Evolutionary conservation across 805 yeast genomes (phyloP), one percentile per base, ranked within the genome.

Genomic region (Wickerhamomyces strasburgensis): DNA sequence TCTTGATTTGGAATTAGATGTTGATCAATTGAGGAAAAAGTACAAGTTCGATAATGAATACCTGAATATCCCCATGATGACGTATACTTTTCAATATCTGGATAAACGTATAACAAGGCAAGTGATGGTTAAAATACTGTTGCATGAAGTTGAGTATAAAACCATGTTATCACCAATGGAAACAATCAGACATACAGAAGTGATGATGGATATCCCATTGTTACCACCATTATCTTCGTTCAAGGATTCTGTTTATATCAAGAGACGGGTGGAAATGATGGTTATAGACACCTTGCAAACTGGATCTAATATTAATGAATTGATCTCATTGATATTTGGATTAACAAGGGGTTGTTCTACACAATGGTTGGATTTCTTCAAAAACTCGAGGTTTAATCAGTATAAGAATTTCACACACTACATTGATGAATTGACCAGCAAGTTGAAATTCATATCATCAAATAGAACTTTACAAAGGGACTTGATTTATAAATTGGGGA

Each of bases 261-360:
- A 59, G 40, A 51, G 65, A 27, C 58, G 63, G 37, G 58, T 65
- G 4, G 71, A 68, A 39, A 34, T 62, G 14, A 31, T 58, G 8
- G 47, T 64, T 4, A 41, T 60, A 6, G 43, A 44, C 14, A 34
- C 39, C 1, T 21, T 44, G 14, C 6, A 17, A 16, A 21, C 28
- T 13, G 40, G 36, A 4, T 15, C 33, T 2, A 27, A 31, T 15
- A 31, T 46, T 9, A 40, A 35, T 10, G 49, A 40, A 17, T 24
- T 49, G 21, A 40, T 47, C n/a, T 36, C 47, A 1, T 28, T 44
- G 37, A 46, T 52, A 10, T 51, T 46, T 29, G 48, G 51, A 0
- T 27, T 40, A 16, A 44, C 46, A 10, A 44, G 45, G 32, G 54
- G 56, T 5, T 52, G 57, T 29, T 45, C 56, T 11, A 47, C 57